Evolutionary conservation across 2,329 filamentous ascomycete genomes (phyloP), one percentile per base, ranked within the genome.

Genomic region (Zalaria obscura): DNA sequence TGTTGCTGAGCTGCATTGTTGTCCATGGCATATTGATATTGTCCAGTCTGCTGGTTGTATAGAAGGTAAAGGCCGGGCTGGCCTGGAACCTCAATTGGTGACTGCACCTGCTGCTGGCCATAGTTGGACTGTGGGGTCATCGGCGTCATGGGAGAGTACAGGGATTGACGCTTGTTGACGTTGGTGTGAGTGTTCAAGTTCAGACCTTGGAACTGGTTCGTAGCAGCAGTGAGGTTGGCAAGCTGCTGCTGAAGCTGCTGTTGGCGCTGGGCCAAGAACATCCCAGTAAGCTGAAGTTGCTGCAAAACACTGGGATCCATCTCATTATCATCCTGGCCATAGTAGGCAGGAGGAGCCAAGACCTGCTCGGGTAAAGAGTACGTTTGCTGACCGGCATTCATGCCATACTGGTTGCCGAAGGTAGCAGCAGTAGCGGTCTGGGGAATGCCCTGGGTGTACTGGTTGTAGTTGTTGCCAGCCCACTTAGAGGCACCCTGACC

Each of bases 161-260:
- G 40, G 18, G 50, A 53, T 32, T 47, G 42, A 44, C 55, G 54
- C 38, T 49, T 49, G 28, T 41, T 45, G 25, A 36, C 46, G 43
- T 43, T 43, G 35, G 48, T 54, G 18, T 18, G 18, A 18, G 18
- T 18, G 55, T 72, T 79, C 45, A 93, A 59, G 60, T 72, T 86
- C 64, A 93, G 68, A 49, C 76, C 77, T 59, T 87, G 82, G 55
- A 88, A 83, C 61, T 88, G 83, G 63, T 87, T 83, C 45, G 85
- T 82, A 32, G 83, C 83, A 40, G 80, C 78, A 55, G 89, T 91
- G 25, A 95, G 78, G 49, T 69, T 83, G 51, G 86, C 76, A 50
- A 96, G 73, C 65, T 96, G 87, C 65, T 95, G 88, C 65, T 96
- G 88, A 40, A 96, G 76, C 49, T 84, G 82, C 66, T 94, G 87